Base-by-base conservation (phyloP, 306 rosid species). In the Rosa chinensis region DNA sequence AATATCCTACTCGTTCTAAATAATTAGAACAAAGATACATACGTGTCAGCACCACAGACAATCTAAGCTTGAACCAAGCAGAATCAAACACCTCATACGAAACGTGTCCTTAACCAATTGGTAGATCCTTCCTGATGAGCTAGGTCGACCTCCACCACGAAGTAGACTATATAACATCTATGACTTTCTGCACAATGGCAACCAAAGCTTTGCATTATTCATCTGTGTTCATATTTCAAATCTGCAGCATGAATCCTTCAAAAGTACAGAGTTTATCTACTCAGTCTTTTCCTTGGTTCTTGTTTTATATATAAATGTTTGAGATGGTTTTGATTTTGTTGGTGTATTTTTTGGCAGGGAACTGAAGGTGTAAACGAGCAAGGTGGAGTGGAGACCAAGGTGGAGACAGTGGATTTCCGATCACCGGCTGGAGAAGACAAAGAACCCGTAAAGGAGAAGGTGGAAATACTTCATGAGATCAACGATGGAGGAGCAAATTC, bases 381-480 rank as follows among this genome's bases (percentile, higher is more conserved):
- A 76, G 82, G 74, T 13, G 86, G 37, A 45, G 49, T 18, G 14
- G 88, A 79, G 49, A 53, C 55, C 35, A 82, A 76, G 58, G 86
- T 79, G 49, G 74, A 81, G 20, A 76, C 88, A 8, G 74, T 84
- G 0, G 88, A 84, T 77, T 70, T 68, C 23, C 66, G 75, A 21
- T 66, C 77, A 10, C 81, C 86, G 5, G 76, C 90, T 0, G 79
- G 81, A 32, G 61, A 63, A 70, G 75, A 69, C 62, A 10, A 74
- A 72, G 79, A 79, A 28, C 81, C 86, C 23, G 32, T 9, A 0
- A 74, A 64, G 18, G 77, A 73, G 18, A 58, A 78, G 47, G 78
- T 81, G 16, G 42, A 59, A 2, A 82, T 79, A 49, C 75, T 82
- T 73, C 90, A 82, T 80, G 77, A 82, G 63, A 82, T 80, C 37